A percentile compares a stretch with the other conserved stretches of the same genome.
Conservation (phyloP, 2,329 filamentous ascomycete genomes). For the Coniochaeta pulveracea region DNA sequence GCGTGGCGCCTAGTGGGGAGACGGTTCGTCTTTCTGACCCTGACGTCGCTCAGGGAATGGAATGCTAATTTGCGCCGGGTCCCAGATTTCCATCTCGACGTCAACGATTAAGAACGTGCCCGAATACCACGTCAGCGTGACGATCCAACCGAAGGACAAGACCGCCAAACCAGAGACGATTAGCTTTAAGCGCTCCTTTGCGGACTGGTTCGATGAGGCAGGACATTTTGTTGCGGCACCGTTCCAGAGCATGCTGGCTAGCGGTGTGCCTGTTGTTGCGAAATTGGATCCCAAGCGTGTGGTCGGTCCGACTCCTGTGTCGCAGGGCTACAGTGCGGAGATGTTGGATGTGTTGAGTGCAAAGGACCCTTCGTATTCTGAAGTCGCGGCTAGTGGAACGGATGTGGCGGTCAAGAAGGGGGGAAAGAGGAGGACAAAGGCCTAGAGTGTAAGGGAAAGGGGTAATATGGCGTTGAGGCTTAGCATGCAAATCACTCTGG, state of each 20-base stretch:
- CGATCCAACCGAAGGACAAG: slow-evolving; percentile 28
- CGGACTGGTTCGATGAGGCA: slow-evolving; percentile 62
- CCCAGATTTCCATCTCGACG: slow-evolving; percentile 61
- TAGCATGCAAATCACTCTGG: no score
- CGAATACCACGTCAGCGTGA: slow-evolving; percentile 65
- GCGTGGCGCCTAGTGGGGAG: slow-evolving; percentile 52
- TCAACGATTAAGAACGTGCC: slow-evolving; percentile 70
- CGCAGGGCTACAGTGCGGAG: slow-evolving; percentile 26
- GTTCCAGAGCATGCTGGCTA: slow-evolving; percentile 68
- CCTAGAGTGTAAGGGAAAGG: slow-evolving; percentile 12
- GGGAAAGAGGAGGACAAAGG: slow-evolving; percentile 35
- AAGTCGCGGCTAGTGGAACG: slow-evolving; percentile 10
- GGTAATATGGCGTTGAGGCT: no score
- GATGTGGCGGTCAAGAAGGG: slow-evolving; percentile 25
- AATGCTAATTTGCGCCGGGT: neutral
- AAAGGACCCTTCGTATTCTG: slow-evolving; percentile 13
- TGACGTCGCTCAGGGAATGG: neutral
- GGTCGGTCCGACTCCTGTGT: slow-evolving; percentile 19
- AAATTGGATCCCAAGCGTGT: slow-evolving; percentile 51
- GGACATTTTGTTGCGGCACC: slow-evolving; percentile 64
- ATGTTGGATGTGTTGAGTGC: slow-evolving; percentile 33
- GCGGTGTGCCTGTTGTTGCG: slow-evolving; percentile 54
- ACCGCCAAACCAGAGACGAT: slow-evolving; percentile 28
- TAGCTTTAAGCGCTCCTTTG: slow-evolving; percentile 54
- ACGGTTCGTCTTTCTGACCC: slow-evolving; percentile 34